These are phyloP conservation scores for Artemisia annua DNA, from an alignment of 129 eudicot species.

Conservation along the genomic window DNA sequence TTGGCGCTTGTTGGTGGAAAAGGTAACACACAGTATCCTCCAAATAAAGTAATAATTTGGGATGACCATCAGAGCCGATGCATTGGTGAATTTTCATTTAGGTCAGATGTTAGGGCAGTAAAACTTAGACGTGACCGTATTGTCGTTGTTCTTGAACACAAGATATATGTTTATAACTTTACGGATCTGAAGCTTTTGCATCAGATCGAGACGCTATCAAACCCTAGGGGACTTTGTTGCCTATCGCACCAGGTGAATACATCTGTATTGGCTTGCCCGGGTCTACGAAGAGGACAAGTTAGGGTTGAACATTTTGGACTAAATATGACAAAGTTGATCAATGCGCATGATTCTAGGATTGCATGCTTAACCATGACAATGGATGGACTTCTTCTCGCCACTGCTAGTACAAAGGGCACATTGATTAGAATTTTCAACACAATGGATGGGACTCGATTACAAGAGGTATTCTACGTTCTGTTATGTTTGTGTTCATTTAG, in stretches of 20 bases:
- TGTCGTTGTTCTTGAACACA: slow-evolving; percentile 88
- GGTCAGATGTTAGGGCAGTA: slow-evolving; percentile 92
- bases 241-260: slow-evolving; percentile 74
- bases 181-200: slow-evolving; percentile 75
- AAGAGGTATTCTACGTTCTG: slow-evolving; percentile 56
- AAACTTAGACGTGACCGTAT: slow-evolving; percentile 79
- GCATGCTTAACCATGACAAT: slow-evolving; percentile 75
- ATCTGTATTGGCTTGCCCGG: slow-evolving; percentile 86
- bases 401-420: slow-evolving; percentile 90
- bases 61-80: slow-evolving; percentile 89
- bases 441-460: slow-evolving; percentile 84
- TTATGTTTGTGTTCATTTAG: slow-evolving; percentile 1
- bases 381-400: slow-evolving; percentile 94
- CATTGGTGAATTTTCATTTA: slow-evolving; percentile 90
- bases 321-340: slow-evolving; percentile 68
- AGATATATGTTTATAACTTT: slow-evolving; percentile 80
- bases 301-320: slow-evolving; percentile 93
- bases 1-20: slow-evolving; percentile 87
- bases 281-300: slow-evolving; percentile 70
- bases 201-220: slow-evolving; percentile 79
- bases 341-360: slow-evolving; percentile 79
- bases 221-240: slow-evolving; percentile 89
- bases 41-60: slow-evolving; percentile 89
- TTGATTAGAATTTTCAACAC: slow-evolving; percentile 80
- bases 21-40: slow-evolving; percentile 67